Evolutionary conservation across 768 basidiomycete genomes (phyloP).

Genomic region (Xerocomus potaroensis): DNA sequence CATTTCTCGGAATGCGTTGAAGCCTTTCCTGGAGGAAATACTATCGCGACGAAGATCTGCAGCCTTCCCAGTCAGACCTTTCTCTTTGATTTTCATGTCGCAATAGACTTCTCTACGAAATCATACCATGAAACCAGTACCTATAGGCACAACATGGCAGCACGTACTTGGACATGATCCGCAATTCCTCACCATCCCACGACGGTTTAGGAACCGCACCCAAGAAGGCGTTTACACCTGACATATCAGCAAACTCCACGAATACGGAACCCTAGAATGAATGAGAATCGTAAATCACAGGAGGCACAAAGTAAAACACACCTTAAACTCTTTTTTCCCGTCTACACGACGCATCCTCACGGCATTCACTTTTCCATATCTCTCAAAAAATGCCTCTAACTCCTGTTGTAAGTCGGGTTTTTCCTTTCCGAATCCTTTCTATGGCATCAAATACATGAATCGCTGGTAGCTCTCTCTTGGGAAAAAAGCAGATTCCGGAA

Average conservation of each 20-base stretch:
- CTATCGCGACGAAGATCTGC: conserved; percentile 56
- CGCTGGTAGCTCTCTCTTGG: background rate
- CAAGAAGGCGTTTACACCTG: conserved; percentile 69
- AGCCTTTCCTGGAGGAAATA: conserved; percentile 52
- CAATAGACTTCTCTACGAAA: conserved; percentile 74
- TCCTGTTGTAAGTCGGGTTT: conserved; percentile 60
- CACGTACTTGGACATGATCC: conserved; percentile 84
- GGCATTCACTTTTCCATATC: conserved; percentile 73
- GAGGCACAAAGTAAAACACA: conserved; percentile 26
- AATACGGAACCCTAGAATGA: conserved; percentile 79
- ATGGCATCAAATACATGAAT: conserved; percentile 2
- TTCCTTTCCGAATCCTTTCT: conserved; percentile 88
- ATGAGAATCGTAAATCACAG: background rate
- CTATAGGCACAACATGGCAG: background rate
- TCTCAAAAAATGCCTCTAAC: conserved; percentile 75
- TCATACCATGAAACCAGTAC: background rate
- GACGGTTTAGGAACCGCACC: conserved; percentile 76
- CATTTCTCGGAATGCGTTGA: conserved; percentile 80
- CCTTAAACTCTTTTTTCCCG: conserved; percentile 85
- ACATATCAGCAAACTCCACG: conserved; percentile 75
- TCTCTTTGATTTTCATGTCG: conserved; percentile 95
- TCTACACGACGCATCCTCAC: conserved; percentile 85
- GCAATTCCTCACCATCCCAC: conserved; percentile 71
- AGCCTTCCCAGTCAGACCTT: conserved; percentile 75
- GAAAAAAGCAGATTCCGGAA: background rate